These are phyloP conservation scores for Brassica napus DNA, from an alignment of 345 rosid species.

Conservation along the genomic window DNA sequence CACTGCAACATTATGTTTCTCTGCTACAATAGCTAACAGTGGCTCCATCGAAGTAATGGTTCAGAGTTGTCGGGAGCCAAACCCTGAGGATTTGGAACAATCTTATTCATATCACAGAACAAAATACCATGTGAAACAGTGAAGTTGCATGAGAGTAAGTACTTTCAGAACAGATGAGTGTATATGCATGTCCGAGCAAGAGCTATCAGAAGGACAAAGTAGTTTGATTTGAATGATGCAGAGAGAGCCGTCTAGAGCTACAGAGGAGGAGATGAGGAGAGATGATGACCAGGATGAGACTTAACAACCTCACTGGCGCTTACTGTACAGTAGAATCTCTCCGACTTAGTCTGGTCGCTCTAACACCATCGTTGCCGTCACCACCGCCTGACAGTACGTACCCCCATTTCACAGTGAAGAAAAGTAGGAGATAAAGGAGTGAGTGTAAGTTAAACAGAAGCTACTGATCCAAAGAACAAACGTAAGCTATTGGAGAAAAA, in stretches of 20 bases:
- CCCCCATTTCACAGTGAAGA: conserved; percentile 36
- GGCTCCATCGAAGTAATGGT: background rate
- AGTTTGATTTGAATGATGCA: conserved; percentile 39
- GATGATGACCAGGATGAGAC: conserved; percentile 39
- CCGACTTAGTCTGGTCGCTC: conserved; percentile 31
- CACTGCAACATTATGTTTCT: background rate
- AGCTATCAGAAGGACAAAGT: conserved; percentile 37
- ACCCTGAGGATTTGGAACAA: background rate
- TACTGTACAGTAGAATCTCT: conserved; percentile 28
- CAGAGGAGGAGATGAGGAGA: conserved; percentile 37
- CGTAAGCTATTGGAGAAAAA: background rate
- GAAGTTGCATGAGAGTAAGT: background rate
- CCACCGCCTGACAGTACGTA: conserved; percentile 35
- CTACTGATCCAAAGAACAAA: background rate
- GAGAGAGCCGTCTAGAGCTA: conserved; percentile 40
- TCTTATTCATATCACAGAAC: background rate
- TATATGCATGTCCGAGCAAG: conserved; percentile 39
- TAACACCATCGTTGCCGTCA: conserved; percentile 31
- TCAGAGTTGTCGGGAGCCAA: background rate
- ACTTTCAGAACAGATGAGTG: conserved; percentile 35
- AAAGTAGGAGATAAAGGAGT: background rate
- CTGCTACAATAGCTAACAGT: background rate
- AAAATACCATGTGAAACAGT: background rate
- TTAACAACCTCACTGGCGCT: conserved; percentile 27
- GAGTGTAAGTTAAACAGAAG: background rate